Conservation (phyloP, 2,329 filamentous ascomycete species). For the Pseudogymnoascus verrucosus region DNA sequence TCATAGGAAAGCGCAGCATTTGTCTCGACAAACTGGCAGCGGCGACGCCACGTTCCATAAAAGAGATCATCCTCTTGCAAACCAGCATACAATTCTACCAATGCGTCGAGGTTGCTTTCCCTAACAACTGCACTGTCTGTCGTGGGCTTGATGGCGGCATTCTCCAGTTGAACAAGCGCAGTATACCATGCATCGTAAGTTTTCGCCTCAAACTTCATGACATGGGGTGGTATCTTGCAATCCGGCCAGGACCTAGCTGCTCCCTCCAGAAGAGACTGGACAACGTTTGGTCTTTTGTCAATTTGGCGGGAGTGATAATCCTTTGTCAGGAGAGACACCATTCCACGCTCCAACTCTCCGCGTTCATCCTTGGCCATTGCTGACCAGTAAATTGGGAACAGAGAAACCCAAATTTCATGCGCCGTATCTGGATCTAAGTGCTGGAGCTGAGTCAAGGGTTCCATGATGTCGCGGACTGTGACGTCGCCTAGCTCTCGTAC, state of each 20-base stretch:
- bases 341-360: conserved; percentile 78
- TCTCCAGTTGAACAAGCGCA: conserved; percentile 83
- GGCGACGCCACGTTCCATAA: conserved; percentile 91
- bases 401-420: conserved; percentile 79
- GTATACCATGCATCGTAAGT: conserved; percentile 98
- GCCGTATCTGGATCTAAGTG: conserved; percentile 77
- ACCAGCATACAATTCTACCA: conserved; percentile 86
- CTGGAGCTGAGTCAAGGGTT: conserved; percentile 85
- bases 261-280: conserved; percentile 85
- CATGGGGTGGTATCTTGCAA: conserved; percentile 89
- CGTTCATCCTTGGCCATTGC: conserved; percentile 81
- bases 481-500: conserved; percentile 76
- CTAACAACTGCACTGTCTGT: conserved; percentile 76
- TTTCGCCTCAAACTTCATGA: conserved; percentile 88
- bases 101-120: conserved; percentile 90
- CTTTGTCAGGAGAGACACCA: conserved; percentile 85
- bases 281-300: conserved; percentile 89
- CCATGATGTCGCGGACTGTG: conserved; percentile 78
- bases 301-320: conserved; percentile 93
- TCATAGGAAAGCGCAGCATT: conserved; percentile 97
- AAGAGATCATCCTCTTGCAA: conserved; percentile 95
- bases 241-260: conserved; percentile 76
- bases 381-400: conserved; percentile 94
- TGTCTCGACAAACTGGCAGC: conserved; percentile 94
- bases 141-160: conserved; percentile 68